Evolutionary conservation across 2,329 filamentous ascomycete genomes (phyloP).

Genomic region (Chaetomiaceae sp.): DNA sequence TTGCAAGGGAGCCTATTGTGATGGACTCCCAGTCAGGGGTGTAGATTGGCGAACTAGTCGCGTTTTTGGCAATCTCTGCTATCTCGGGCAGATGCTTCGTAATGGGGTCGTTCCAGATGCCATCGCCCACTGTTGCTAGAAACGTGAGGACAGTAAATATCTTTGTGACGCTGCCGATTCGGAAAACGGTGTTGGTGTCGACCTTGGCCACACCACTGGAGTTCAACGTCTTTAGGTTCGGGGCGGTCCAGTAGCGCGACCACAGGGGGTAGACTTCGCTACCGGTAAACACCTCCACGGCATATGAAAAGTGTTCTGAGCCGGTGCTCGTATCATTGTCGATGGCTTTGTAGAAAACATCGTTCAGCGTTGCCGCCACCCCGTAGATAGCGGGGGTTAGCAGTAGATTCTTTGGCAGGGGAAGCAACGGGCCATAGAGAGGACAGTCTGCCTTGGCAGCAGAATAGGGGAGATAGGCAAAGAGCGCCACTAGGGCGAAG

Average conservation of each 20-base stretch:
- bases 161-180: slow-evolving; percentile 37
- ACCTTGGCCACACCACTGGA: slow-evolving; percentile 32
- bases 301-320: slow-evolving; percentile 31
- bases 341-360: slow-evolving; percentile 28
- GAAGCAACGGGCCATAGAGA: slow-evolving; percentile 32
- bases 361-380: slow-evolving; percentile 24
- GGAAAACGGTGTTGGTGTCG: slow-evolving; percentile 38
- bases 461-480: not conserved
- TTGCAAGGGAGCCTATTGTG: slow-evolving; percentile 22
- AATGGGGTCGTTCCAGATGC: slow-evolving; percentile 36
- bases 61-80: slow-evolving; percentile 23
- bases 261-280: slow-evolving; percentile 28
- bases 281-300: slow-evolving; percentile 32
- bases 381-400: slow-evolving; percentile 20
- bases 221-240: slow-evolving; percentile 28
- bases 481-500: not conserved
- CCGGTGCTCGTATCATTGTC: slow-evolving; percentile 30
- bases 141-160: slow-evolving; percentile 36
- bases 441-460: slow-evolving; percentile 31
- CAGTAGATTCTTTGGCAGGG: slow-evolving; percentile 28
- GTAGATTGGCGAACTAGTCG: slow-evolving; percentile 5
- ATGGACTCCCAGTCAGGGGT: slow-evolving; percentile 24
- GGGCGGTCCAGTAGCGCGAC: slow-evolving; percentile 30
- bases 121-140: slow-evolving; percentile 33
- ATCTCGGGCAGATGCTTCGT: slow-evolving; percentile 39